Evolutionary conservation across 768 basidiomycete species (phyloP), one percentile per base, ranked within the genome.

Genomic region (Sarcodon aspratus): DNA sequence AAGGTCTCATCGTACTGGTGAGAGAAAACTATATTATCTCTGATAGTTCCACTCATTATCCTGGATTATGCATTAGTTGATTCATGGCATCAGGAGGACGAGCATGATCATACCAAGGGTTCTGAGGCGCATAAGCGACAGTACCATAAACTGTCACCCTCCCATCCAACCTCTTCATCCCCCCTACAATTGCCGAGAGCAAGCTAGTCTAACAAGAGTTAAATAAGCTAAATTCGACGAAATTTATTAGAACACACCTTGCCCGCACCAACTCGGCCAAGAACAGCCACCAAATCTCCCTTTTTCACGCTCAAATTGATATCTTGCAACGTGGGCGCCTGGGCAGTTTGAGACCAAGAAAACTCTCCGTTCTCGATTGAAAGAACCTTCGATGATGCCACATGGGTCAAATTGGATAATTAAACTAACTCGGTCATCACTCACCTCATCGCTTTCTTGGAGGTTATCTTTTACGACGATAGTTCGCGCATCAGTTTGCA

Each of bases 11-110:
- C 92, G 52, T 84, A 96, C 55, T 81, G 75, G 63, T 94, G 86
- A 9, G 83, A 91, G 66, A 98, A 97, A 33, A 89, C 59, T 52
- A 98, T 97, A 58, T 98, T 98, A 38, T 92, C 88, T 35, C 84
- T 77, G 45, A 97, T 76, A 2, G 87, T 82, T 0, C 88, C 79
- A 1, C 88, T 90, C 63, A 94, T 74, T 40, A 96, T 79, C 86
- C 85, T 86, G 31, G 4, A 9, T 21, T 31, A 6, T 27, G 5
- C n/a, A 35, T 53, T 31, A 48, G 33, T 33, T 34, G 12, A 8
- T 9, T 9, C 13, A 21, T 17, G 27, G n/a, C 37, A 11, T 9
- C 32, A 56, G 5, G 13, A 38, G 7, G 10, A 44, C 33, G 11
- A 10, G 5, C 5, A 5, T 4, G 1, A 15, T 51, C 74, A 12